phyloP scores from a whole-genome alignment of 1,284 basidiomycete genomes.

The Trichosporon asahii region DNA sequence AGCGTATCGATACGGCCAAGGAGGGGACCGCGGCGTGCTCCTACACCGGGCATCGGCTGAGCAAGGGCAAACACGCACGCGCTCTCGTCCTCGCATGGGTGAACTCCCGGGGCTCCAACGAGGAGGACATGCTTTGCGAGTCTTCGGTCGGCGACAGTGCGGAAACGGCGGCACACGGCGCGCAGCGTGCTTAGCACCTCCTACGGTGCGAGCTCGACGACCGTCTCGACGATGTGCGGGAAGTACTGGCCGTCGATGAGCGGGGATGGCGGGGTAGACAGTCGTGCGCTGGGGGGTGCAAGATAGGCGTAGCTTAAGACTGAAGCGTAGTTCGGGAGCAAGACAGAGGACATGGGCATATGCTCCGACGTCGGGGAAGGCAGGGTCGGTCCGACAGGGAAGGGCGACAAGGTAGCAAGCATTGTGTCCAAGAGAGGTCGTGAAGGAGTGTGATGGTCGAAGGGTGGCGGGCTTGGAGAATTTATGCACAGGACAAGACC shows the following conservation, averaged over 20 bases:
- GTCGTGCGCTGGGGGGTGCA: background rate
- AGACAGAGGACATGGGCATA: background rate
- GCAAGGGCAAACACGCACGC: background rate
- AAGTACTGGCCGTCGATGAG: conserved; percentile 1
- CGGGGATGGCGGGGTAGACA: background rate
- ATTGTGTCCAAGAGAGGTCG: background rate
- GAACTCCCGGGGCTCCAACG: background rate
- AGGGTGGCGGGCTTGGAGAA: background rate
- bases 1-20: background rate
- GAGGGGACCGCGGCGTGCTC: background rate
- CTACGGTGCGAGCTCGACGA: conserved; percentile 3
- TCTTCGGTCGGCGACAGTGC: background rate
- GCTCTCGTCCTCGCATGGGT: background rate
- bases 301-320: background rate
- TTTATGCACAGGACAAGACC: background rate
- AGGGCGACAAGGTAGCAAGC: background rate
- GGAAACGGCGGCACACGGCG: conserved; percentile 5
- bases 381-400: background rate
- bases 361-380: background rate
- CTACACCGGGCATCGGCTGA: background rate
- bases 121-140: conserved; percentile 2
- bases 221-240: conserved; percentile 7
- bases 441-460: background rate
- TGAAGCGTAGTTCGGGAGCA: background rate
- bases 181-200: background rate